These are phyloP conservation scores for Dissophora globulifera DNA, from an alignment of 192 early-diverging fungal genomes.

Conservation along the genomic window DNA sequence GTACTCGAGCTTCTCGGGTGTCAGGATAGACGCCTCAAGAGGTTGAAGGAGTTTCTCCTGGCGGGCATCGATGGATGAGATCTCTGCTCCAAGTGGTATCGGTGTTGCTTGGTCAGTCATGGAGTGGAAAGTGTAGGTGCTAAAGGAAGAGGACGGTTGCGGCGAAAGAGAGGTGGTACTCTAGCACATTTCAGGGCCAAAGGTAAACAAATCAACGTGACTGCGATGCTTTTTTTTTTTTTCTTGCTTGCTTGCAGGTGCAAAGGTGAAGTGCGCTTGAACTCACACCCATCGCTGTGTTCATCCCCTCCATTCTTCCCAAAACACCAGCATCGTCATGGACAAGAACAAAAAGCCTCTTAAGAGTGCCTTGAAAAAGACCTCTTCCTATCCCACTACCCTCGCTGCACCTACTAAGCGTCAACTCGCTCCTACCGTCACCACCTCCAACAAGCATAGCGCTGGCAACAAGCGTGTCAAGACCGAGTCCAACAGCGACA, in stretches of 20 bases:
- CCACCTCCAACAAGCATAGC: not conserved
- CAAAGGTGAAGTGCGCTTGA: too few species aligned
- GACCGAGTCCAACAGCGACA: not conserved
- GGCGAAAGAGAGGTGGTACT: too few species aligned
- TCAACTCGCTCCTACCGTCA: slow-evolving; percentile 3
- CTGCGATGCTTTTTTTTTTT: slow-evolving; percentile 41
- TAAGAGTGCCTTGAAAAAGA: slow-evolving; percentile 49
- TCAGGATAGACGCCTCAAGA: slow-evolving; percentile 20
- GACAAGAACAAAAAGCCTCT: slow-evolving; percentile 43
- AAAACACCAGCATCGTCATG: slow-evolving; percentile 1
- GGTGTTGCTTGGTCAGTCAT: slow-evolving; percentile 11
- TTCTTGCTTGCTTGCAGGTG: slow-evolving; percentile 9
- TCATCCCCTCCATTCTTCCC: not conserved
- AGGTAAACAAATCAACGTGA: slow-evolving; percentile 43
- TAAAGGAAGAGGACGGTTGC: not conserved
- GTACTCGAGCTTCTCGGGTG: slow-evolving; percentile 58
- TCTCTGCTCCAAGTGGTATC: not conserved
- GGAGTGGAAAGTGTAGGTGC: too few species aligned
- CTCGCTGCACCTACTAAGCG: slow-evolving; percentile 10
- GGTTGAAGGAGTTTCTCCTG: slow-evolving; percentile 32
- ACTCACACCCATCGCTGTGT: not conserved
- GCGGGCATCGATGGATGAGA: slow-evolving; percentile 36
- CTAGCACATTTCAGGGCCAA: too few species aligned
- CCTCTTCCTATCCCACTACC: not conserved
- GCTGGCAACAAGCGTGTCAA: slow-evolving; percentile 37